These are phyloP conservation scores for Steccherinum ochraceum DNA, from an alignment of 768 basidiomycete species.

Conservation along the genomic window DNA sequence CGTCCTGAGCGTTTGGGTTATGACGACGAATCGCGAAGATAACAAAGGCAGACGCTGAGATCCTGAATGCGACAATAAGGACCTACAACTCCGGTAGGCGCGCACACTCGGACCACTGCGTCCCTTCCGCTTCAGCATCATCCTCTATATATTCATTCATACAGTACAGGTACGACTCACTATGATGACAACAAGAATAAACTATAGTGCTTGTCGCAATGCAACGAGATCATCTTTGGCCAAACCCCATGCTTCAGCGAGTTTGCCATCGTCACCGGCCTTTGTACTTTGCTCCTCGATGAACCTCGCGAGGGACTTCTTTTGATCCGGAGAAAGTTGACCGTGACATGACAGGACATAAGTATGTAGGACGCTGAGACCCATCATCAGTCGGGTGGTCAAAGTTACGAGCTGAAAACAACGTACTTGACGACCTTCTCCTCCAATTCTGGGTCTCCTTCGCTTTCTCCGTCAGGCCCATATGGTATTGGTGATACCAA, in stretches of 20 bases:
- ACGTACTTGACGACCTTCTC: conserved; percentile 55
- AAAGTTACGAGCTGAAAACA: background rate
- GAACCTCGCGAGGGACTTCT: conserved; percentile 20
- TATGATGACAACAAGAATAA: background rate
- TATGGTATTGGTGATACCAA: conserved; percentile 53
- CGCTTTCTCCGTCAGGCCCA: conserved; percentile 60
- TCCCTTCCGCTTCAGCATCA: too few species aligned
- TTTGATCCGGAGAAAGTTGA: conserved; percentile 24
- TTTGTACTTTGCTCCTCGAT: conserved; percentile 17
- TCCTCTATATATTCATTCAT: background rate
- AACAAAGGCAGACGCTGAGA: too few species aligned
- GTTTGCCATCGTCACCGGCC: conserved; percentile 11
- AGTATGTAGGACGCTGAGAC: conserved; percentile 42
- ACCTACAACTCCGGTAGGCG: too few species aligned
- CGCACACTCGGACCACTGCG: too few species aligned
- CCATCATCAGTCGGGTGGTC: background rate
- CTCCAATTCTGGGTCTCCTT: conserved; percentile 58
- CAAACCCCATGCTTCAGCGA: conserved; percentile 25
- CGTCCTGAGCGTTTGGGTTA: too few species aligned
- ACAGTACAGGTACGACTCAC: background rate
- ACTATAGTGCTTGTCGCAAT: background rate
- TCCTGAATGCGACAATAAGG: too few species aligned
- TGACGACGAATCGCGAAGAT: too few species aligned
- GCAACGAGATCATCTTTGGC: conserved; percentile 1
- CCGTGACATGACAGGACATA: conserved; percentile 39